Evolutionary conservation across 2,329 filamentous ascomycete genomes (phyloP), one percentile per base, ranked within the genome.

Genomic region (Pyricularia pennisetigena): DNA sequence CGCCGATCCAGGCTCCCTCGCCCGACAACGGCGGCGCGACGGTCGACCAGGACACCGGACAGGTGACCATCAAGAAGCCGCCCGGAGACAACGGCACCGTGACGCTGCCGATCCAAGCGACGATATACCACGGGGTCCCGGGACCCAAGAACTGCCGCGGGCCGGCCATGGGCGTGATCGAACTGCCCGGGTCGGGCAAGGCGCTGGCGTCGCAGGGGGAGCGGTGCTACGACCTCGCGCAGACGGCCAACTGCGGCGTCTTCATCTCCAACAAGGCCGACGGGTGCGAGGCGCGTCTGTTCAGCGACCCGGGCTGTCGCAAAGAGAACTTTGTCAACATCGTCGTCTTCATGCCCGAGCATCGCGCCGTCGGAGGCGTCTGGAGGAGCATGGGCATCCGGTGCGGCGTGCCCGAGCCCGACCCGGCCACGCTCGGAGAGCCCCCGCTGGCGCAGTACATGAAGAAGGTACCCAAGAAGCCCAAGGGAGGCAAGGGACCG

Each of bases 101-200:
- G 1, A 74, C 79, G 28, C 76, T 86, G 24, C 79, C 81, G 32
- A 84, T 85, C 71, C 80, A 79, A 0, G 78, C 84, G 41, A 81
- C 80, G 2, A 79, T 86, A 66, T 79, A 76, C 72, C 75, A 74
- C 32, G 74, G 76, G 16, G 70, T 75, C 16, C 77, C 76, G 10
- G 77, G 78, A 0, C 76, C 78, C 2, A 78, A 77, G 54, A 68
- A 72, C 57, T 80, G 78, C 66, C 77, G 78, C 59, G 78, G 78
- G 12, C 8, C 49, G 14, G 68, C 67, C 30, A 70, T 78, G 12
- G 68, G 75, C 26, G 68, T 68, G 2, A 69, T 80, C 57, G 68
- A 69, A 63, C 68, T 78, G 0, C 71, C 76, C 2, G 74, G 73
- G 66, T 71, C 74, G 41, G 65, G 30, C 14, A 32, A 41, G 65